These are phyloP conservation scores for Ogataea degrootiae DNA, from an alignment of 805 yeast species.

Conservation along the genomic window DNA sequence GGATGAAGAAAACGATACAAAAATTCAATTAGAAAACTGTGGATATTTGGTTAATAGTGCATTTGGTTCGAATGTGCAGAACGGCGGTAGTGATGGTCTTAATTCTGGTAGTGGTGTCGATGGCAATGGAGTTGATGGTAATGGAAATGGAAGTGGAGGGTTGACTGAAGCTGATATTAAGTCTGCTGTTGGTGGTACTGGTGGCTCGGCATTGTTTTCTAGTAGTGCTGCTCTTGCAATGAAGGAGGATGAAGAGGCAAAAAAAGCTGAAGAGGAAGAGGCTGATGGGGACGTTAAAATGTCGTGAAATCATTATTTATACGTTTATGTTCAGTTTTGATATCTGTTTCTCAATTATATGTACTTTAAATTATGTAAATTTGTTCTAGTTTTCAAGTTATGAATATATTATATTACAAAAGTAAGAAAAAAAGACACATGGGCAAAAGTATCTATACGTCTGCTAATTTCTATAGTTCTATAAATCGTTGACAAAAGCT, in stretches of 20 bases:
- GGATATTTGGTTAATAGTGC: conserved; percentile 22
- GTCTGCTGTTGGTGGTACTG: conserved; percentile 38
- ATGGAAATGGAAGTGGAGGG: conserved; percentile 13
- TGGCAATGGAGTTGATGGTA: conserved; percentile 2
- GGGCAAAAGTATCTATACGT: too few species aligned
- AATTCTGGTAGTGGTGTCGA: conserved; percentile 4
- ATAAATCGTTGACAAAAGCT: conserved; percentile 39
- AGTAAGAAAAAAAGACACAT: too few species aligned
- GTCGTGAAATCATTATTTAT: too few species aligned
- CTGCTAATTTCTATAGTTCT: neutral
- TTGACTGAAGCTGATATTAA: conserved; percentile 36
- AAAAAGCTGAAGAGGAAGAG: conserved; percentile 1
- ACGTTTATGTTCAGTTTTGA: too few species aligned
- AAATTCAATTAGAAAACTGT: conserved; percentile 33
- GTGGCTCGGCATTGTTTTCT: conserved; percentile 26
- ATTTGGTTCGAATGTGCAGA: conserved; percentile 8
- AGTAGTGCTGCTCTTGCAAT: conserved; percentile 27
- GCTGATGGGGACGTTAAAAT: neutral
- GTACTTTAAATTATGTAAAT: too few species aligned
- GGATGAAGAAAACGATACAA: conserved; percentile 30
- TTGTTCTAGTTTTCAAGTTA: too few species aligned
- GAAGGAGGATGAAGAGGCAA: conserved; percentile 10
- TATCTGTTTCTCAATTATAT: too few species aligned
- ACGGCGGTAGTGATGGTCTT: conserved; percentile 6
- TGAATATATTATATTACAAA: too few species aligned